Percentiles rank a stretch among this genome's conserved stretches.
These are phyloP conservation scores for Fusarium secorum DNA, from an alignment of 2,329 filamentous ascomycete species.

Conservation along the genomic window DNA sequence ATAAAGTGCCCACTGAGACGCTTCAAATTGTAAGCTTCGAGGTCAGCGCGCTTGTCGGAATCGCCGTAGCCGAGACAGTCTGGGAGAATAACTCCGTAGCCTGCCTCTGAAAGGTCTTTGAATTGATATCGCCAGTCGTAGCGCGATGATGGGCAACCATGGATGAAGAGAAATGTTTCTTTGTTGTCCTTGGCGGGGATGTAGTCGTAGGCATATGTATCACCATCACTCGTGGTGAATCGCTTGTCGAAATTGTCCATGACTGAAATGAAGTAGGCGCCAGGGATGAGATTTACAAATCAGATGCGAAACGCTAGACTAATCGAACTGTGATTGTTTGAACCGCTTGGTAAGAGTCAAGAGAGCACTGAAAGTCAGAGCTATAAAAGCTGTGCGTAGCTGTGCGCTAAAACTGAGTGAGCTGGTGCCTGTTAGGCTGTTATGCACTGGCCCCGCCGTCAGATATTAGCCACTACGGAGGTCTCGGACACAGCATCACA, in stretches of 20 bases:
- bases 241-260: slow-evolving; percentile 5
- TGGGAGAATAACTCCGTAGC: slow-evolving; percentile 26
- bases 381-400: not conserved
- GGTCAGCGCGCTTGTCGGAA: slow-evolving; percentile 18
- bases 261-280: not conserved
- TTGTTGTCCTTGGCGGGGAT: not conserved
- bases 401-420: not conserved
- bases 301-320: not conserved
- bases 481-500: not conserved
- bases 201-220: slow-evolving; percentile 15
- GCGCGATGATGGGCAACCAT: slow-evolving; percentile 31
- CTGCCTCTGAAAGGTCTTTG: slow-evolving; percentile 9
- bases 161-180: slow-evolving; percentile 28
- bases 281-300: not conserved
- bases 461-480: not conserved
- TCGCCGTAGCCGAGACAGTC: slow-evolving; percentile 37
- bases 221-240: not conserved
- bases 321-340: not conserved
- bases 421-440: not conserved
- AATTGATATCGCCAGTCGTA: slow-evolving; percentile 33
- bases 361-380: not conserved
- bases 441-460: not conserved
- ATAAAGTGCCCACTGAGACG: slow-evolving; percentile 8
- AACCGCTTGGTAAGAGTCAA: not conserved
- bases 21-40: slow-evolving; percentile 23